Evolutionary conservation across 2,329 filamentous ascomycete genomes (phyloP), one percentile per base, ranked within the genome.

Genomic region (Pseudocercospora macadamiae): DNA sequence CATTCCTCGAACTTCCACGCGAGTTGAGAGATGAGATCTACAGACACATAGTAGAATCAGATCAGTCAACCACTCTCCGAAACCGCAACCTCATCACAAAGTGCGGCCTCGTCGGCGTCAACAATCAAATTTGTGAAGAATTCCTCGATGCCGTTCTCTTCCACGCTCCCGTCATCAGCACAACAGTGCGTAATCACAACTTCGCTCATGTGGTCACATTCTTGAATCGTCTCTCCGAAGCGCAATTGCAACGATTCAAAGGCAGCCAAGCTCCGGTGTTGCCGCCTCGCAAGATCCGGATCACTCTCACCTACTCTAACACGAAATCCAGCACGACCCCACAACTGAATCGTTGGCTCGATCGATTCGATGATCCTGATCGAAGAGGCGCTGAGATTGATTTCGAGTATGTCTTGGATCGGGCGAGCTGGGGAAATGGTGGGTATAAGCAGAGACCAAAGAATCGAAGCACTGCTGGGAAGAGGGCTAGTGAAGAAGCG

Each of bases 1-100:
- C 70, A 6, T 73, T 76, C 51, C 63, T 75, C 10, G 49, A 57
- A 6, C 66, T 76, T 10, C 74, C 74, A 10, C 66, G 71, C 42
- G 74, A 76, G 60, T 66, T 76, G 21, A 70, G 74, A n/a, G 71
- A 76, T 59, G 67, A 71, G 70, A 70, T 75, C 55, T 75, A 75
- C 65, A 37, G 71, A n/a, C 48, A 48, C 12, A 26, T 56, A 42
- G 21, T 55, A 12, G 7, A 16, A 23, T 44, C 49, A 19, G 55
- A 34, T 23, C 18, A 19, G 28, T 16, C 49, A 12, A 10, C 48
- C 10, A 47, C 26, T 44, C 52, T 51, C 8, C 32, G 18, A 16
- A 54, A 55, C n/a, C 18, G 45, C 19, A 51, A 47, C 14, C 34
- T 55, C 19, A 34, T 55, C 14, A 45, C 52, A 44, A 45, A 26